Base-by-base conservation (phyloP, 305 asterid species). In the Solanum hybrid region DNA sequence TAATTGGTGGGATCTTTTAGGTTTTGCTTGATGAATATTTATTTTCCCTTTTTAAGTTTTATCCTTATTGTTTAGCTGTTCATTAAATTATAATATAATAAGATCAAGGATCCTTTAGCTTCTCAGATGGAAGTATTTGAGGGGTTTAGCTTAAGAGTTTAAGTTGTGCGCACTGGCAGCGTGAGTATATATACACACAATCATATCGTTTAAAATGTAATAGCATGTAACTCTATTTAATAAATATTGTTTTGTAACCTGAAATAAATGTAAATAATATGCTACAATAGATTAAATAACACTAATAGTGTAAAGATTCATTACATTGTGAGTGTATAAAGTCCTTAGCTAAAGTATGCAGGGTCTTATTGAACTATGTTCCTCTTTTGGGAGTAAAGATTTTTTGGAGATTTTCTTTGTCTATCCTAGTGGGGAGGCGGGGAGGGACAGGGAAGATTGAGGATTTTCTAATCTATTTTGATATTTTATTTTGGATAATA, bases 331-430 rank as follows among this genome's bases (percentile, higher is more conserved):
- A 0, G 32, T 70, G 77, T 70, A 24, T 70, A 10, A 24, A 70
- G 79, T 75, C 17, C 20, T 79, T 34, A 34, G 88, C 83, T 75
- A 80, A 86, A 88, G 82, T 90, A 79, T 33, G 79, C 87, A 88
- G 91, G 90, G 89, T 89, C 81, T 90, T 84, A 82, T 87, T 92
- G 89, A 84, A 36, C 65, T 90, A 72, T 88, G 27, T 45, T 82
- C 88, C 75, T 83, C 65, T n/a, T 80, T 80, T 12, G 86, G 86
- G 65, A 80, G 86, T 37, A 1, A 13, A 37, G 22, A 80, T 10
- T 2, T 79, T 33, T 34, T 37, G 84, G 84, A 79, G 9, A 20
- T 80, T n/a, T 36, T 11, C 65, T n/a, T 7, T 11, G 65, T 80
- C 10, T 80, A 37, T n/a, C 33, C 10, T 24, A 17, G 33, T 0